Conservation (phyloP, 2,329 filamentous ascomycete species). For the Onygenales sp. region DNA sequence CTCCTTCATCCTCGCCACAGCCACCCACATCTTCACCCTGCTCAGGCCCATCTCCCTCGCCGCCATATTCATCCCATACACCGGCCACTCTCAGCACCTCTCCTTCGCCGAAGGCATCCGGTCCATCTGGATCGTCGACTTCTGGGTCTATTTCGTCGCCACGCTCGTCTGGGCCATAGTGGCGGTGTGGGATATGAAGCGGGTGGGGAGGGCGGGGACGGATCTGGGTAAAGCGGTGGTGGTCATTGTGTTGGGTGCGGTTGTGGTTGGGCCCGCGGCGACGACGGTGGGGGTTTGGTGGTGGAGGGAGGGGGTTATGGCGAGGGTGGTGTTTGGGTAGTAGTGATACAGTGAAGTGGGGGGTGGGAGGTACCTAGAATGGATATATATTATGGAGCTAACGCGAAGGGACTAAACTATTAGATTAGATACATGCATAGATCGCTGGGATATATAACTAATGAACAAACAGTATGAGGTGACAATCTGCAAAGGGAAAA, state of each 20-base stretch:
- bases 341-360: background rate
- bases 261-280: background rate
- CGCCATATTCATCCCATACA: background rate
- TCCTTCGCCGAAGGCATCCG: background rate
- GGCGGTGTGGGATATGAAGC: background rate
- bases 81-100: too few species aligned
- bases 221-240: background rate
- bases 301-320: background rate
- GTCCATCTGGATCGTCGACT: background rate
- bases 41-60: background rate
- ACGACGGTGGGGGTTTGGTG: background rate
- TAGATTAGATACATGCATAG: too few species aligned
- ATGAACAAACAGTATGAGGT: too few species aligned
- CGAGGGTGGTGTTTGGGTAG: background rate
- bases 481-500: too few species aligned
- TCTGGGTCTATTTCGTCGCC: background rate
- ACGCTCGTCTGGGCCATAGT: background rate
- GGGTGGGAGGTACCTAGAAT: background rate
- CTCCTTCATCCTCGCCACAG: background rate
- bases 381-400: background rate
- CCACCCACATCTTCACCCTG: background rate
- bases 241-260: background rate
- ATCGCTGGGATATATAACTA: too few species aligned
- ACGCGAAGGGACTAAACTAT: too few species aligned
- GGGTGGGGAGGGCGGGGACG: background rate